Evolutionary conservation across 768 basidiomycete species (phyloP).

Genomic region (Baorangia bicolor): DNA sequence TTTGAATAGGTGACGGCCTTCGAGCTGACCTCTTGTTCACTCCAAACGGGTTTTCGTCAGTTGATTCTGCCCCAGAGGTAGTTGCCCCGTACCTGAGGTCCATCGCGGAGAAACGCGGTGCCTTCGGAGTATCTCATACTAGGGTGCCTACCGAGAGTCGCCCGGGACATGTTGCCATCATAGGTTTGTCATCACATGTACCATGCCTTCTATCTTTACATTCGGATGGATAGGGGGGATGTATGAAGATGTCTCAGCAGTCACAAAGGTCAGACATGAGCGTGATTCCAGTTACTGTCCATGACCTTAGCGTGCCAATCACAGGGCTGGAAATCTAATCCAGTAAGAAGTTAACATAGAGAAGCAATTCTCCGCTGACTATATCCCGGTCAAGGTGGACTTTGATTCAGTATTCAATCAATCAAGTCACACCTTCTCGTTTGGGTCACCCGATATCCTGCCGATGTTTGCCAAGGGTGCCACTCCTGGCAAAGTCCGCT

Average conservation of each 20-base stretch:
- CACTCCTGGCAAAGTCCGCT: constrained; percentile 61
- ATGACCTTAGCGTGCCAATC: constrained; percentile 1
- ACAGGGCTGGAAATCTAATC: constrained; percentile 86
- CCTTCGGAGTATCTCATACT: constrained; percentile 84
- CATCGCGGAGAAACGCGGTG: constrained; percentile 64
- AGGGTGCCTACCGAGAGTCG: constrained; percentile 85
- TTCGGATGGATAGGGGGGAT: constrained; percentile 61
- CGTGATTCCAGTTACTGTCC: not conserved
- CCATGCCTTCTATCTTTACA: constrained; percentile 1
- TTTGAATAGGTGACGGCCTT: constrained; percentile 67
- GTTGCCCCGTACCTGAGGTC: constrained; percentile 76
- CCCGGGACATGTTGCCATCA: constrained; percentile 87
- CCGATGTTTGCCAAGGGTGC: constrained; percentile 86
- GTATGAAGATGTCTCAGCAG: constrained; percentile 89
- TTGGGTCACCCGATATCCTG: constrained; percentile 86
- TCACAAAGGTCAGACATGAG: constrained; percentile 61
- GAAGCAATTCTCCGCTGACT: not conserved
- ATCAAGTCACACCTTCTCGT: constrained; percentile 73
- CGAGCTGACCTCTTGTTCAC: constrained; percentile 79
- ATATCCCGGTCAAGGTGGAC: constrained; percentile 44
- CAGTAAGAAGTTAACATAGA: constrained; percentile 40
- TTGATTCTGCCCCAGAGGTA: constrained; percentile 52
- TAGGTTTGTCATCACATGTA: constrained; percentile 45
- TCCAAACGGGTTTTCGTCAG: constrained; percentile 53
- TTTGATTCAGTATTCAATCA: constrained; percentile 90